These are phyloP conservation scores for Paramarasmius palmivorus DNA, from an alignment of 1,284 basidiomycete species.

Conservation along the genomic window DNA sequence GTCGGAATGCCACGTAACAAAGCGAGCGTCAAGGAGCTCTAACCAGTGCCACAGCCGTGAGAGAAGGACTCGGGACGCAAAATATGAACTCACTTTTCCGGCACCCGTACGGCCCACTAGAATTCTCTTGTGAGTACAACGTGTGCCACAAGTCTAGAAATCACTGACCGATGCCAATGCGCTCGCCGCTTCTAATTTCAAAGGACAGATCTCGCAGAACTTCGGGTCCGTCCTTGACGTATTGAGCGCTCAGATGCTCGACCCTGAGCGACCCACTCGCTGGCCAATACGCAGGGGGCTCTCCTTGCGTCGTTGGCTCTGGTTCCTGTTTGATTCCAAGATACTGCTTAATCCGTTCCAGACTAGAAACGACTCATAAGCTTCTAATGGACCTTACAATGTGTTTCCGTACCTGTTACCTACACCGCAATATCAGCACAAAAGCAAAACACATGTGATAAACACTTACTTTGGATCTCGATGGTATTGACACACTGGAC, in stretches of 20 bases:
- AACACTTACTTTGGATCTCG: constrained; percentile 52
- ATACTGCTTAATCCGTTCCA: constrained; percentile 78
- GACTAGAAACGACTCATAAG: constrained; percentile 32
- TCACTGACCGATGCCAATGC: constrained; percentile 56
- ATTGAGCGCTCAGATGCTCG: constrained; percentile 60
- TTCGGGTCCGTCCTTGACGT: constrained; percentile 48
- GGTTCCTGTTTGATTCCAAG: constrained; percentile 74
- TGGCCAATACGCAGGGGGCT: constrained; percentile 81
- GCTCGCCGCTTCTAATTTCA: constrained; percentile 56
- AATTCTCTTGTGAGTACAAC: background rate
- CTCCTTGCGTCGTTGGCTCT: constrained; percentile 42
- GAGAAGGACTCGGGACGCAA: background rate
- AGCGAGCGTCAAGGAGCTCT: constrained; percentile 52
- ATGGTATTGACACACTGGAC: constrained; percentile 56
- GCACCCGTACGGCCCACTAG: constrained; percentile 73
- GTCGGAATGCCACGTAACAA: constrained; percentile 61
- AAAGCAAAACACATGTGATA: background rate
- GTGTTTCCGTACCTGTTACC: constrained; percentile 47
- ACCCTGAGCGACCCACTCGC: constrained; percentile 68
- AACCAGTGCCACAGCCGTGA: too few species aligned
- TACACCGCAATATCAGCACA: constrained; percentile 18
- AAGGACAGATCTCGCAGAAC: constrained; percentile 60
- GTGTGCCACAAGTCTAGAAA: background rate
- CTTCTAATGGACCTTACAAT: too few species aligned
- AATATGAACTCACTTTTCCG: constrained; percentile 56